Conservation (phyloP, 73 alveolate genomes). For the Symbiodinium pilosum region DNA sequence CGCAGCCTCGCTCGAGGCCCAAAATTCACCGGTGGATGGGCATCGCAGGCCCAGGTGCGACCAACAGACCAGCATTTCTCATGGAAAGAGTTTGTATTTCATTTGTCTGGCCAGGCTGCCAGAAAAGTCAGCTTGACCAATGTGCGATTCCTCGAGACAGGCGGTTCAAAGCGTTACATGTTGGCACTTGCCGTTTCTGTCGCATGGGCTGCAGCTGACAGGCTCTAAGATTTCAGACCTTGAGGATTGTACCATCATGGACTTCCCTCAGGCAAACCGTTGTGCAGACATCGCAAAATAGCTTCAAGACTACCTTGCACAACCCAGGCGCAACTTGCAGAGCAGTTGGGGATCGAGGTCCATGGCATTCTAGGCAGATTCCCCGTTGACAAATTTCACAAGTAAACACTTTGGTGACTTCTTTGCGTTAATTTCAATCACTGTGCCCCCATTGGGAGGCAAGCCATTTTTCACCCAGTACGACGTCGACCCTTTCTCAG, state of each 20-base stretch:
- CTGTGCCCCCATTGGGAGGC: not conserved
- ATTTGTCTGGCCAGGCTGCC: not conserved
- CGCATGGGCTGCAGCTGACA: not conserved
- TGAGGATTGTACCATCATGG: slow-evolving; percentile 34
- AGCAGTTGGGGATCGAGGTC: slow-evolving; percentile 80
- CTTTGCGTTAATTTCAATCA: not conserved
- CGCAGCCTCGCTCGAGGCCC: slow-evolving; percentile 35
- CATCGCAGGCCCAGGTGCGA: slow-evolving; percentile 41
- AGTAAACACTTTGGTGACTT: not conserved
- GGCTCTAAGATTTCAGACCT: slow-evolving; percentile 35
- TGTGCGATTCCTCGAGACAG: slow-evolving; percentile 56
- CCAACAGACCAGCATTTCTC: not conserved
- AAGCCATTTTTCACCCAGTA: slow-evolving; percentile 56
- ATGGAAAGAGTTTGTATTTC: not conserved
- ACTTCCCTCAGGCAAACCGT: slow-evolving; percentile 35
- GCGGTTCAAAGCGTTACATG: not conserved
- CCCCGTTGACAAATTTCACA: too few relatives aligned
- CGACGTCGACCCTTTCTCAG: slow-evolving; percentile 43
- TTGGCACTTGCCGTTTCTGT: too few relatives aligned
- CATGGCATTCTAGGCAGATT: slow-evolving; percentile 63
- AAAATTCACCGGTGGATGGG: slow-evolving; percentile 80
- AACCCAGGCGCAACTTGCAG: slow-evolving; percentile 46
- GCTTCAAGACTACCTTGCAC: not conserved
- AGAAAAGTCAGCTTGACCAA: slow-evolving; percentile 29
- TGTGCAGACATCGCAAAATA: not conserved